Evolutionary conservation across 2,329 filamentous ascomycete species (phyloP), one percentile per base, ranked within the genome.

Genomic region (Paecilomyces dactylethromorphus): DNA sequence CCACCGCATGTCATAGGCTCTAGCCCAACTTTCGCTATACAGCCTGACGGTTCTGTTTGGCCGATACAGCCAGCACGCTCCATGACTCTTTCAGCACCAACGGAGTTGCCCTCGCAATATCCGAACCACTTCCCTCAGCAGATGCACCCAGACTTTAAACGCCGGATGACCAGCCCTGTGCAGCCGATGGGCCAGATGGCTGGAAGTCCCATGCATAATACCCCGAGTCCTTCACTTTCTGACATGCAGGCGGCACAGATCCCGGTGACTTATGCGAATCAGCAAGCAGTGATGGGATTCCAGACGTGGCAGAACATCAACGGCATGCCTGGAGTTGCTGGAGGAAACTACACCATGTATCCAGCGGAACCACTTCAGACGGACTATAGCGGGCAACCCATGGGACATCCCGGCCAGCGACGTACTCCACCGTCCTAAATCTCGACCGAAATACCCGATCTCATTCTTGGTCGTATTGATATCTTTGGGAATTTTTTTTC

Each of bases 41-140:
- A 73, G 58, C 66, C 70, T 1, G 72, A 74, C 56, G 71, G 72
- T 24, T 68, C 72, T 7, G 66, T 74, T 32, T 76, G 73, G 73
- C 70, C 67, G 55, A 65, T 72, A 8, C 65, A 69, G 2, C 67
- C 69, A 12, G 56, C 67, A 29, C 66, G 72, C 29, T 66, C 72
- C 1, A 73, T 74, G 69, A 70, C 68, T 35, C 74, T 72, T 50
- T 70, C 70, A 6, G 66, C 66, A 33, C 73, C 69, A 49, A 59
- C 66, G 2, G 68, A 71, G n/a, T 68, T 73, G 62, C 57, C 62
- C 1, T 54, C 69, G 7, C 56, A 51, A 1, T 68, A 66, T 26
- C 66, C 69, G 12, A 61, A 56, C 26, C 70, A 69, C 29, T 75
- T 69, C 26, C 65, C 67, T 21, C 66, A 64, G 26, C 68, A 68